phyloP scores from a whole-genome alignment of 352 stramenopile species.

The Stramenopiles sp. region DNA sequence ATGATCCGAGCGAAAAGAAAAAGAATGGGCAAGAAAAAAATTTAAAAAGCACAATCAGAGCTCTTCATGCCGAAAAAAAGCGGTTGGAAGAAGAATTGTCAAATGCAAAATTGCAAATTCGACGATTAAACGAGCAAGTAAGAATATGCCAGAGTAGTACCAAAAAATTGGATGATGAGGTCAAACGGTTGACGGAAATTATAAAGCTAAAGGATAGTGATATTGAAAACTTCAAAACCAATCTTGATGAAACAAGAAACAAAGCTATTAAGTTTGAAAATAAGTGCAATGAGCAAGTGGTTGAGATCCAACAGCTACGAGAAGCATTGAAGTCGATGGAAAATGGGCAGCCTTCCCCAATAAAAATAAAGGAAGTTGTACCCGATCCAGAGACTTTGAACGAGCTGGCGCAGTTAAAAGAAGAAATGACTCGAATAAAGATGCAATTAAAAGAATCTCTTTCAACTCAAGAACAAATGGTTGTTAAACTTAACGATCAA shows the following conservation, averaged over 20 bases:
- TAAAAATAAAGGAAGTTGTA: background rate
- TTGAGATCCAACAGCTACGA: background rate
- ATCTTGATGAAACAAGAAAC: background rate
- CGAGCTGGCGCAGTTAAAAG: background rate
- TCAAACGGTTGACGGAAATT: background rate
- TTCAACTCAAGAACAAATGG: background rate
- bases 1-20: background rate
- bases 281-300: background rate
- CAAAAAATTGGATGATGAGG: background rate
- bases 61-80: background rate
- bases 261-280: background rate
- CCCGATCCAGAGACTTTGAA: background rate
- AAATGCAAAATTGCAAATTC: background rate
- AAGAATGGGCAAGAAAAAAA: background rate
- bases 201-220: background rate
- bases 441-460: background rate
- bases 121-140: background rate
- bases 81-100: background rate
- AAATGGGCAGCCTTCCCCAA: background rate
- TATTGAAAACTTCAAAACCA: background rate
- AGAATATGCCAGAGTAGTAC: background rate
- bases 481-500: background rate
- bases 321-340: background rate
- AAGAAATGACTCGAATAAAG: background rate
- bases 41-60: background rate